These are phyloP conservation scores for Lipomyces orientalis DNA, from an alignment of 805 yeast species.

Conservation along the genomic window DNA sequence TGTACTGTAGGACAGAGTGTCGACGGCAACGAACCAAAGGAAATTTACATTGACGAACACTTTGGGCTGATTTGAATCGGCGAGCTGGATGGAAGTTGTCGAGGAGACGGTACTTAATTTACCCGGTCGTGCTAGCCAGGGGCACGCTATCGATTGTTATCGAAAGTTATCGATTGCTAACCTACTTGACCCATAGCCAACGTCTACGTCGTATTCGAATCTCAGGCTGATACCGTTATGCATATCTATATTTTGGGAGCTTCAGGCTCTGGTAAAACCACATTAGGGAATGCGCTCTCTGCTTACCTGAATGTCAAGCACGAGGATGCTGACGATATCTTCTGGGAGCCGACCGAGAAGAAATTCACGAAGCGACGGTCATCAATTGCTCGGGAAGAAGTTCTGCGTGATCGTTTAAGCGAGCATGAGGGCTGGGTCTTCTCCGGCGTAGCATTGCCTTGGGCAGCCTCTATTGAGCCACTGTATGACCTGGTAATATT, in stretches of 20 bases:
- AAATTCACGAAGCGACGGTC: conserved; percentile 12
- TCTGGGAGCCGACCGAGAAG: conserved; percentile 8
- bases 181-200: not conserved
- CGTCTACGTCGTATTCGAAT: not conserved
- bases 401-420: conserved; percentile 3
- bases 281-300: conserved; percentile 4
- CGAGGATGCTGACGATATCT: conserved; percentile 12
- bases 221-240: not conserved
- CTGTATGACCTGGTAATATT: conserved; percentile 11
- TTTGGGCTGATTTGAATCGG: not conserved
- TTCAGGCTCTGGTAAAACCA: conserved; percentile 10
- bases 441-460: conserved; percentile 3
- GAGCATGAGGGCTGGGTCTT: conserved; percentile 7
- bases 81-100: not conserved
- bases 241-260: conserved; percentile 9
- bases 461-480: conserved; percentile 10
- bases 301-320: conserved; percentile 8
- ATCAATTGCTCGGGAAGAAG: conserved; percentile 4
- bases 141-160: not conserved
- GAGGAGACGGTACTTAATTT: not conserved
- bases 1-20: not conserved
- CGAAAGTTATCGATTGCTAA: not conserved
- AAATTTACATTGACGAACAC: not conserved
- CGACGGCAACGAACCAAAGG: too few relatives aligned
- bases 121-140: not conserved